A percentile compares a stretch with the other conserved stretches of the same genome.
Evolutionary conservation across 257 asterid species (phyloP).

Genomic region (Handroanthus guayacan): DNA sequence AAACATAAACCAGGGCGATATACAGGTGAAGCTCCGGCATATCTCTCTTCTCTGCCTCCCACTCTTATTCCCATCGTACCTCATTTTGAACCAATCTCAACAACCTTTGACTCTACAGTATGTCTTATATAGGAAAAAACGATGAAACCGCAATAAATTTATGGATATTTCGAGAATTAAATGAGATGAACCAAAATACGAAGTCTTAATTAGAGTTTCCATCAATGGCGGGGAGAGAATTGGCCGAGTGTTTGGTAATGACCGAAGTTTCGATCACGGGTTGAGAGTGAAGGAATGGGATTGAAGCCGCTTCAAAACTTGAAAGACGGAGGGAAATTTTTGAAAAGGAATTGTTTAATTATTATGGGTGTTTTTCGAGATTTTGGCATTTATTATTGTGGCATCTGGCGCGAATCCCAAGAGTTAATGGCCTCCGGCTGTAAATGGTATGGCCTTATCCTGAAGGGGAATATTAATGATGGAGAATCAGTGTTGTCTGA

Average conservation of each 20-base stretch:
- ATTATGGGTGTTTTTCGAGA: slow-evolving; percentile 20
- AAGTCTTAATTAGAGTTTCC: slow-evolving; percentile 28
- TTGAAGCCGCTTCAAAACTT: slow-evolving; percentile 33
- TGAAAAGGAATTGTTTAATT: not conserved
- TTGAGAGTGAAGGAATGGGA: slow-evolving; percentile 28
- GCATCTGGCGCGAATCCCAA: slow-evolving; percentile 34
- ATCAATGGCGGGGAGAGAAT: slow-evolving; percentile 49
- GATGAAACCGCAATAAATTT: slow-evolving; percentile 9
- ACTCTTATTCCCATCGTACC: slow-evolving; percentile 36
- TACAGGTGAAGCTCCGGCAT: slow-evolving; percentile 60
- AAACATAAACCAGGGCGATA: slow-evolving; percentile 55
- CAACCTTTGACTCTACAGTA: not conserved
- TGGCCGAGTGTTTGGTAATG: slow-evolving; percentile 43
- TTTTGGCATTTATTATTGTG: slow-evolving; percentile 33
- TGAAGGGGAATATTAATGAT: not conserved
- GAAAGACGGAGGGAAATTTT: slow-evolving; percentile 40
- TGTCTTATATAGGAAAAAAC: slow-evolving; percentile 35
- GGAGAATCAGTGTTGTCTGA: not conserved
- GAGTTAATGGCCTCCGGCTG: slow-evolving; percentile 24
- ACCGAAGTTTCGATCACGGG: slow-evolving; percentile 48
- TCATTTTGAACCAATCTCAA: slow-evolving; percentile 38
- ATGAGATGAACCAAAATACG: slow-evolving; percentile 21
- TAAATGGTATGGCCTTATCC: not conserved
- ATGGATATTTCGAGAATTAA: slow-evolving; percentile 8
- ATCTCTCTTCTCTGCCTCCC: slow-evolving; percentile 40